A percentile compares a stretch with the other conserved stretches of the same genome.
Evolutionary conservation across 768 basidiomycete species (phyloP).

Genomic region (Pholiota molesta): DNA sequence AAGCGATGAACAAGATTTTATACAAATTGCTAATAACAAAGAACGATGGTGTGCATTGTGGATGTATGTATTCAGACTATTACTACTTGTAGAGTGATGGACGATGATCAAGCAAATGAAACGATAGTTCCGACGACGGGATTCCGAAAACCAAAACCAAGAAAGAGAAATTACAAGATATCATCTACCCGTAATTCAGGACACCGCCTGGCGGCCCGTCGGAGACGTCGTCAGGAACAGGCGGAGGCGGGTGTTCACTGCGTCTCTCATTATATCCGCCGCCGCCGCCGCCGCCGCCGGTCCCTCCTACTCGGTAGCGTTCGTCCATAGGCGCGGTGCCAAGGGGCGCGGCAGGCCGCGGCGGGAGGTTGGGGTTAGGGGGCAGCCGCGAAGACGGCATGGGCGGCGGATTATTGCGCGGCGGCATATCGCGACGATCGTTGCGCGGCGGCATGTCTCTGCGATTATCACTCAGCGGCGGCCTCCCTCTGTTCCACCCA

Average conservation of each 20-base stretch:
- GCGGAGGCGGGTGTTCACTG: slow-evolving; percentile 2
- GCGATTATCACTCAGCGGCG: slow-evolving; percentile 3
- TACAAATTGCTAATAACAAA: slow-evolving; percentile 6
- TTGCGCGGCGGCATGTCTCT: slow-evolving; percentile 8
- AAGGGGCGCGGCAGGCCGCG: slow-evolving; percentile 19
- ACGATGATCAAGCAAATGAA: not conserved
- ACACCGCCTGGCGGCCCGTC: slow-evolving; percentile 19
- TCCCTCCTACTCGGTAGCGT: slow-evolving; percentile 3
- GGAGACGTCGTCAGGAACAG: slow-evolving; percentile 5
- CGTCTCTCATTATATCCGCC: slow-evolving; percentile 11
- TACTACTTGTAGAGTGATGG: not conserved
- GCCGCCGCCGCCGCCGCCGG: slow-evolving; percentile 2
- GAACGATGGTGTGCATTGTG: not conserved
- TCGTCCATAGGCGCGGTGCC: slow-evolving; percentile 8
- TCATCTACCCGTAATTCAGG: slow-evolving; percentile 29
- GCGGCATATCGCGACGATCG: slow-evolving; percentile 11
- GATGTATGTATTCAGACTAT: slow-evolving; percentile 4
- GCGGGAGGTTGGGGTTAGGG: slow-evolving; percentile 18
- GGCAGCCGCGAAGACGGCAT: slow-evolving; percentile 12
- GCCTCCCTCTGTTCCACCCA: not conserved
- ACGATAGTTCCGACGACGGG: slow-evolving; percentile 1
- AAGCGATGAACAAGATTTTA: not conserved
- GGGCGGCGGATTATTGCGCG: slow-evolving; percentile 6
- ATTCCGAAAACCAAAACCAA: not conserved
- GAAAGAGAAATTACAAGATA: not conserved